These are phyloP conservation scores for Batkoa obscura DNA, from an alignment of 371 early-diverging fungal species.

Conservation along the genomic window DNA sequence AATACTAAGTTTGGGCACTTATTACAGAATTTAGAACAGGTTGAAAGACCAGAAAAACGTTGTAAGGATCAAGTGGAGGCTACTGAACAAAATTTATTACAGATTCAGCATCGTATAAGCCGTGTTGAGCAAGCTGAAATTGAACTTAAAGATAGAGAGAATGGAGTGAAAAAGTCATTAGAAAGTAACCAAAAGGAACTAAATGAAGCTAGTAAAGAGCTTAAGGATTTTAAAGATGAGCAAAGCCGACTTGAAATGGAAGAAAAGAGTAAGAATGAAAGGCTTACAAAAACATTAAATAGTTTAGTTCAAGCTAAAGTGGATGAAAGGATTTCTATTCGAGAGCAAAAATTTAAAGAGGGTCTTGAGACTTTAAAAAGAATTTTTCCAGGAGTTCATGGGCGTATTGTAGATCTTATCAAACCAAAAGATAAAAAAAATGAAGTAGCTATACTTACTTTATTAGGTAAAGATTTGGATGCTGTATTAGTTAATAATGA, in stretches of 20 bases:
- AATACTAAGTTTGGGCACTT: slow-evolving; percentile 37
- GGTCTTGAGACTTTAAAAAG: slow-evolving; percentile 61
- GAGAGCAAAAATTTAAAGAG: slow-evolving; percentile 51
- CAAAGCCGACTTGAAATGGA: slow-evolving; percentile 19
- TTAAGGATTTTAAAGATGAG: slow-evolving; percentile 17
- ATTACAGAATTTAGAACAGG: slow-evolving; percentile 37
- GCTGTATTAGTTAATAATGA: slow-evolving; percentile 63
- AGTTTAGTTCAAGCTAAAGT: slow-evolving; percentile 61
- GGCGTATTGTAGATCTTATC: slow-evolving; percentile 78
- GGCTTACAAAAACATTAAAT: slow-evolving; percentile 46
- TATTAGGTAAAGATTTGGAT: slow-evolving; percentile 56
- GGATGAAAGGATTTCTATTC: slow-evolving; percentile 62
- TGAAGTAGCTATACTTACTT: slow-evolving; percentile 62
- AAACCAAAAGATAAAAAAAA: slow-evolving; percentile 86
- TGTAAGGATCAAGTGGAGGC: slow-evolving; percentile 23
- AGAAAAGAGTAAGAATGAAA: slow-evolving; percentile 65
- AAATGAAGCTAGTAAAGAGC: slow-evolving; percentile 8
- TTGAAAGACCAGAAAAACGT: slow-evolving; percentile 43
- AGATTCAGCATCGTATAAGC: slow-evolving; percentile 24
- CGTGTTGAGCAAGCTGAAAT: slow-evolving; percentile 25
- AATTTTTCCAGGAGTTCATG: slow-evolving; percentile 77
- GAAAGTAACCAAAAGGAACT: slow-evolving; percentile 6
- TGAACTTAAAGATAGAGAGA: slow-evolving; percentile 17
- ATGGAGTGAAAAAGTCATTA: slow-evolving; percentile 16
- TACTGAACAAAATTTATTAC: slow-evolving; percentile 31